Evolutionary conservation across 163 green algal species (phyloP), one percentile per base, ranked within the genome.

Genomic region (Coccomyxa subellipsoidea): DNA sequence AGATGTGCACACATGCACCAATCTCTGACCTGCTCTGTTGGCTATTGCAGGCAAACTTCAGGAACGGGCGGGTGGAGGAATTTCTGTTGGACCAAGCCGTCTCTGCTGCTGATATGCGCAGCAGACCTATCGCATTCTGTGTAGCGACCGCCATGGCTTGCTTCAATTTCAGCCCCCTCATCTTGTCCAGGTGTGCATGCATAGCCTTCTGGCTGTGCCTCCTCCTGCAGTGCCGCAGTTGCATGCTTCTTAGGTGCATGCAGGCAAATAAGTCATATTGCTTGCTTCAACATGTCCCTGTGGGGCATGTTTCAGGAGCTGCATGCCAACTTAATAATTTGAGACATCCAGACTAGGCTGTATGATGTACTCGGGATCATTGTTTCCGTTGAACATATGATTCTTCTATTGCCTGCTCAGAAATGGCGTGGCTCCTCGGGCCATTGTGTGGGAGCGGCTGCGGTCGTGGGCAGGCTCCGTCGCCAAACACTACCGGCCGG

Each of bases 11-110:
- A n/a, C n/a, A n/a, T n/a, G n/a, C n/a, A n/a, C n/a, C n/a, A n/a
- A n/a, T n/a, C n/a, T n/a, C n/a, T n/a, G n/a, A n/a, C n/a, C n/a
- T n/a, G n/a, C n/a, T n/a, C n/a, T n/a, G n/a, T n/a, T n/a, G n/a
- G n/a, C n/a, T n/a, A n/a, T 66, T 32, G 29, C 86, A 90, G 86
- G 79, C 85, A 2, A 79, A 89, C 71, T 94, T 92, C 54, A 31
- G 27, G 34, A 94, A 93, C 38, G 91, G 90, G 0, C 84, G 92
- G 0, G 82, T 95, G 32, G 92, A 95, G 81, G 86, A 95, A 82
- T 95, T 91, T n/a, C 77, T 95, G 76, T 71, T 83, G 29, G 88
- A 84, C 32, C 73, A 82, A 54, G 87, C 18, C 35, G 81, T 95
- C 47, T 85, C 59, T 2, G 84, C 85, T 0, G 72, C 54, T 6